Base-by-base conservation (phyloP, 306 rosid genomes). In the Quercus cerris region DNA sequence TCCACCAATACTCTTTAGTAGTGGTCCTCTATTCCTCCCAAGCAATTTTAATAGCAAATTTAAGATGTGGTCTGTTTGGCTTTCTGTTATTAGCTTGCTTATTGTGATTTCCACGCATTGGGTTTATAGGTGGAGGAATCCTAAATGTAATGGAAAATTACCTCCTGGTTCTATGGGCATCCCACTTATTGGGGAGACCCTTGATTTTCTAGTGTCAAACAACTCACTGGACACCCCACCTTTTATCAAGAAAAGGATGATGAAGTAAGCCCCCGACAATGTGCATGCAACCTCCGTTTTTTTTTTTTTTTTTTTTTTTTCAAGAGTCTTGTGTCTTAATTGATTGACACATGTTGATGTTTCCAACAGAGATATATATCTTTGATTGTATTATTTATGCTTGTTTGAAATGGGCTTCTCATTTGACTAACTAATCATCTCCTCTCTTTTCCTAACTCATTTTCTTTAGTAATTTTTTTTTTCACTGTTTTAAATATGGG, bases 141-240 rank as follows among this genome's bases (percentile, higher is more conserved):
- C 44, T 38, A 38, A 38, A 38, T 38, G 44, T 38, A 38, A 38
- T 6, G 44, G 44, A 38, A 38, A 38, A 38, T 38, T 38, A 38
- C 44, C 44, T 7, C 44, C 10, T 38, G 44, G 70, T 9, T 64
- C 41, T 64, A 30, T 64, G 70, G 70, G 46, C 4, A 14, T 64
- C 70, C 70, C 70, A 28, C 46, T 64, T 15, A 30, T 64, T 30
- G 70, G 70, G 46, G 46, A 64, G 70, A 64, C 70, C 41, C 70
- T 64, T 31, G 14, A 31, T 64, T 64, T 64, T 28, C 20, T 30
- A 3, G 70, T 30, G 10, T 30, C 70, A 30, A 64, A 6, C 70
- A 64, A 64, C 44, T 64, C 70, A 2, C 5, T 64, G 3, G 70
- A 64, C 46, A 64, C 2, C n/a, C 70, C 70, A 28, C 20, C 41